phyloP scores from a whole-genome alignment of 1,139 yeast genomes.

The Nadsonia starkeyi-henricii region DNA sequence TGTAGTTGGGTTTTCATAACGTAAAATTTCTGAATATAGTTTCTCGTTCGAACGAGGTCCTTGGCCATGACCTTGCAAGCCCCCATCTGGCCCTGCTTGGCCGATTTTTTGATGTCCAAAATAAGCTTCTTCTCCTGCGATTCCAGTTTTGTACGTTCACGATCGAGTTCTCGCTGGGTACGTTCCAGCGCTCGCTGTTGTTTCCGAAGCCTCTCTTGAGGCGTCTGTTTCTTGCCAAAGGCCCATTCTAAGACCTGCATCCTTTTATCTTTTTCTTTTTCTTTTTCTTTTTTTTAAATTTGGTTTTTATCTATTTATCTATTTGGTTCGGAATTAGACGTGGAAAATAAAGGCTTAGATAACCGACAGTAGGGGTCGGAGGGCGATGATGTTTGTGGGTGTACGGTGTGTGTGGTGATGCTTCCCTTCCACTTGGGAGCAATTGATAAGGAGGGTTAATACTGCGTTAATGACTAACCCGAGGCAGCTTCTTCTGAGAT shows the following conservation, averaged over 20 bases:
- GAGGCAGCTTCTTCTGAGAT: too few relatives aligned
- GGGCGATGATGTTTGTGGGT: too few relatives aligned
- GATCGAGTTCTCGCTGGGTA: constrained; percentile 80
- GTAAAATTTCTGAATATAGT: constrained; percentile 71
- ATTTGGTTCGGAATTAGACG: too few relatives aligned
- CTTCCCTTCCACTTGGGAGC: too few relatives aligned
- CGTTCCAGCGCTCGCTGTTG: constrained; percentile 90
- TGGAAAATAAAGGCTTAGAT: too few relatives aligned
- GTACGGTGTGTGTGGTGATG: too few relatives aligned
- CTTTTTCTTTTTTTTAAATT: too few relatives aligned
- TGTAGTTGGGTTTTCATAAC: constrained; percentile 92
- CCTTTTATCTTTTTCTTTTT: constrained; percentile 1
- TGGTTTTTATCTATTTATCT: too few relatives aligned
- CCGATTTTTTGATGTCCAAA: constrained; percentile 76
- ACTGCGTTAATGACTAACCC: too few relatives aligned
- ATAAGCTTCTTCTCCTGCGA: constrained; percentile 82
- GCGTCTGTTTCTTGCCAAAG: constrained; percentile 85
- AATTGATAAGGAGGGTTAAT: too few relatives aligned
- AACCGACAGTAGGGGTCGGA: too few relatives aligned
- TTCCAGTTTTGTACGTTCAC: constrained; percentile 78
- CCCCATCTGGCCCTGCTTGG: constrained; percentile 75
- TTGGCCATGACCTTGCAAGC: constrained; percentile 92
- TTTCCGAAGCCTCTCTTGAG: constrained; percentile 87
- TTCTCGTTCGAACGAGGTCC: constrained; percentile 77
- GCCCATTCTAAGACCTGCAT: constrained; percentile 83